Evolutionary conservation across 768 basidiomycete genomes (phyloP).

Genomic region (Filobasidium wieringae): DNA sequence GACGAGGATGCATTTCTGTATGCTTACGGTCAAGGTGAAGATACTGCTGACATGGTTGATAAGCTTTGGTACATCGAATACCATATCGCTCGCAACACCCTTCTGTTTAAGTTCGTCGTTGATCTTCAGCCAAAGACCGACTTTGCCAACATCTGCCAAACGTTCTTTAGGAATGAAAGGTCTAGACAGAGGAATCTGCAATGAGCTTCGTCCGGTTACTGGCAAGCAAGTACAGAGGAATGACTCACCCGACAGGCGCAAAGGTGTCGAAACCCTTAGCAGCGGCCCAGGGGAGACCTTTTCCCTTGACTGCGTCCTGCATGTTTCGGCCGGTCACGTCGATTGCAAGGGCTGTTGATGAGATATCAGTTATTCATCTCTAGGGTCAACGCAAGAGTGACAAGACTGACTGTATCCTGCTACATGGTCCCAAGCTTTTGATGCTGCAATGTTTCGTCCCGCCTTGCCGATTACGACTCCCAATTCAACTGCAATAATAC

Average conservation of each 20-base stretch:
- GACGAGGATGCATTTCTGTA: too few relatives aligned
- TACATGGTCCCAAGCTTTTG: slow-evolving; percentile 61
- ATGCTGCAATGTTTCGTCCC: slow-evolving; percentile 67
- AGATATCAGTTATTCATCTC: neutral
- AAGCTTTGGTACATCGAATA: slow-evolving; percentile 75
- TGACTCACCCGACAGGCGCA: slow-evolving; percentile 66
- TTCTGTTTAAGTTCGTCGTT: slow-evolving; percentile 74
- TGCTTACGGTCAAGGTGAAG: slow-evolving; percentile 80
- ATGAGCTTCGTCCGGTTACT: too few relatives aligned
- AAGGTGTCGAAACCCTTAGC: slow-evolving; percentile 97
- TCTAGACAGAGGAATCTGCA: slow-evolving; percentile 38
- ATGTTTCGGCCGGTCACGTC: slow-evolving; percentile 95
- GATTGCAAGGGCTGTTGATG: slow-evolving; percentile 63
- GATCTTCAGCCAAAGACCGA: slow-evolving; percentile 68
- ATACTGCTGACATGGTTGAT: slow-evolving; percentile 88
- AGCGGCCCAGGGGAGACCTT: slow-evolving; percentile 92
- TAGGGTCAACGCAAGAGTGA: neutral
- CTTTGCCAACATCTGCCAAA: slow-evolving; percentile 60
- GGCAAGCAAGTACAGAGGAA: slow-evolving; percentile 8
- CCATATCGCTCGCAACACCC: slow-evolving; percentile 78
- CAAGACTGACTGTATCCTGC: slow-evolving; percentile 69
- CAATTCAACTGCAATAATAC: slow-evolving; percentile 65
- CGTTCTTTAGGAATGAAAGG: slow-evolving; percentile 66
- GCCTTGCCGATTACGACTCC: slow-evolving; percentile 87
- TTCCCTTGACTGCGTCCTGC: slow-evolving; percentile 83